Base-by-base conservation (phyloP, 805 yeast genomes). In the Pichia gijzeniarum region DNA sequence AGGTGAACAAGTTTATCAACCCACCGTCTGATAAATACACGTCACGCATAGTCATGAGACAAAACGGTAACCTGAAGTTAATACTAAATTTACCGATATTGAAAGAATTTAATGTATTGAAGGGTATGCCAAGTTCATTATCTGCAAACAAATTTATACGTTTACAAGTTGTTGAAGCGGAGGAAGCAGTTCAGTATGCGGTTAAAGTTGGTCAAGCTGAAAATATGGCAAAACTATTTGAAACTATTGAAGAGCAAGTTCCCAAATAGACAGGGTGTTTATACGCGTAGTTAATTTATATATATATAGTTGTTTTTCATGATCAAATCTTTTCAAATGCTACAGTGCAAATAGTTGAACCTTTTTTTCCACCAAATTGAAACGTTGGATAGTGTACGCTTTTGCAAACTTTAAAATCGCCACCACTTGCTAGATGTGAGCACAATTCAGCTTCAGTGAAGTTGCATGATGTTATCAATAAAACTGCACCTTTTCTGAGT, bases 401-500 rank as follows among this genome's bases (percentile, higher is more conserved):
- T 52, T 78, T 76, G 84, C 86, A 85, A 3, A 76, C 75, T 55
- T 67, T 62, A 47, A 86, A 67, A 31, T 72, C 69, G 3, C 50
- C 53, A 38, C 47, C 38, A n/a, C 44, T 47, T 2, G 82, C 68
- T 32, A 81, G 71, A 35, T 85, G 70, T 21, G 65, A 64, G 2
- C 70, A 69, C 42, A 93, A 72, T 60, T 93, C 99, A 0, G 69
- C 65, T 56, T 85, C 84, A 1, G 98, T 91, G 62, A 93, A 93
- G 62, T 93, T 93, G 63, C 99, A 93, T 21, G 96, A 85, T 0
- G 99, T 93, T 34, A 93, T 81, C 40, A 84, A 61, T 31, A 93
- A 63, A 0, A 91, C 75, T 18, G 80, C 77, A n/a, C 69, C 73
- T 13, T 61, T 51, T 36, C 72, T 71, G 63, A 93, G 65, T 43